Evolutionary conservation across 2,329 filamentous ascomycete species (phyloP).

Genomic region (Chrysosporium keratinophilum): DNA sequence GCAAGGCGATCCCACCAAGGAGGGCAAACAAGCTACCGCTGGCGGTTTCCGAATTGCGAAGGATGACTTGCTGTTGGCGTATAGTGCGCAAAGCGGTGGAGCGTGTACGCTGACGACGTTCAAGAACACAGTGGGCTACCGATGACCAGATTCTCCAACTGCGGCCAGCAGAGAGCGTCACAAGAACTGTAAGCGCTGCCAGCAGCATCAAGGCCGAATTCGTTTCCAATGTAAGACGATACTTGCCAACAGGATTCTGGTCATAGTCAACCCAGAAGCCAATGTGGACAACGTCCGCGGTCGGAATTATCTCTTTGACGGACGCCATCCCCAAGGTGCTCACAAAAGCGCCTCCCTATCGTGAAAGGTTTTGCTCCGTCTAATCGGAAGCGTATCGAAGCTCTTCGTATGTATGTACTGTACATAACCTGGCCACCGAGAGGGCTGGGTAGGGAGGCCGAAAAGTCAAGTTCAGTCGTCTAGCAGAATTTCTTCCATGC

Average conservation of each 20-base stretch:
- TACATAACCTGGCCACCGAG: too few species aligned
- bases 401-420: too few species aligned
- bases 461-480: too few species aligned
- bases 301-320: background rate
- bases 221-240: constrained; percentile 8
- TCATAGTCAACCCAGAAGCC: constrained; percentile 7
- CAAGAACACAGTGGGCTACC: background rate
- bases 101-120: background rate
- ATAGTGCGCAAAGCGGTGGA: background rate
- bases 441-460: too few species aligned
- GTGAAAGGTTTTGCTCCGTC: too few species aligned
- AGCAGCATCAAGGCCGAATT: constrained; percentile 2
- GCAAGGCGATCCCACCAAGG: background rate
- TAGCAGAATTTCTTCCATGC: too few species aligned
- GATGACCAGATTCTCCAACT: constrained; percentile 4
- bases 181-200: constrained; percentile 8
- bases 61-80: constrained; percentile 4
- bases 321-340: background rate
- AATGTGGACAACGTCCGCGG: constrained; percentile 4
- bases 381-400: too few species aligned
- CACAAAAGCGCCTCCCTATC: background rate
- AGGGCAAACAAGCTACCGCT: constrained; percentile 1
- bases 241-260: background rate
- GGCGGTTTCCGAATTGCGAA: constrained; percentile 6
- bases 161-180: constrained; percentile 8